Conservation (phyloP, 2,329 filamentous ascomycete species). For the Colletotrichum tamarilloi region DNA sequence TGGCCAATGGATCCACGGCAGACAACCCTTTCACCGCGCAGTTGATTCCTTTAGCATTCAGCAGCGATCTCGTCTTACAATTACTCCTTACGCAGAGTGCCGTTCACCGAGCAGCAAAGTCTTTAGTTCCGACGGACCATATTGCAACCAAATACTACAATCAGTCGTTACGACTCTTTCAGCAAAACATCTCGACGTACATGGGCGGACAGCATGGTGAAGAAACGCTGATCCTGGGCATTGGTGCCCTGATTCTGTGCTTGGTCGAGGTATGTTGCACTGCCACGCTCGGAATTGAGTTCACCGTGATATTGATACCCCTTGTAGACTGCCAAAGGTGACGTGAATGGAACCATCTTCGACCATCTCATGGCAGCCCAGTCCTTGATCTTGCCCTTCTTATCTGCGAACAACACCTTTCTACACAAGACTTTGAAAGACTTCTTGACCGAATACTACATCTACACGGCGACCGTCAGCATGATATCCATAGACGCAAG, state of each 20-base stretch:
- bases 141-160: conserved; percentile 50
- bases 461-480: conserved; percentile 58
- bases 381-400: conserved; percentile 51
- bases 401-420: conserved; percentile 45
- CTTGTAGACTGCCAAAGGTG: conserved; percentile 52
- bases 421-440: conserved; percentile 51
- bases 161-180: conserved; percentile 49
- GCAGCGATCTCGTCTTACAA: conserved; percentile 56
- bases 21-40: conserved; percentile 59
- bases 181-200: conserved; percentile 36
- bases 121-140: conserved; percentile 41
- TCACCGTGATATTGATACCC: not conserved
- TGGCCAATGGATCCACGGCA: conserved; percentile 59
- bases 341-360: conserved; percentile 57
- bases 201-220: conserved; percentile 45
- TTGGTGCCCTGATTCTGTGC: conserved; percentile 58
- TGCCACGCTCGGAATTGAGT: not conserved
- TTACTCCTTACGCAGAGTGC: conserved; percentile 58
- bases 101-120: conserved; percentile 49
- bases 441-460: conserved; percentile 60
- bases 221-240: conserved; percentile 51
- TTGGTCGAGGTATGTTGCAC: conserved; percentile 54
- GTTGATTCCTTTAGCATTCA: conserved; percentile 57
- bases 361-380: conserved; percentile 58
- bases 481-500: conserved; percentile 56